phyloP scores from a whole-genome alignment of 495 filamentous ascomycete genomes.

The Aspergillus sclerotioniger region DNA sequence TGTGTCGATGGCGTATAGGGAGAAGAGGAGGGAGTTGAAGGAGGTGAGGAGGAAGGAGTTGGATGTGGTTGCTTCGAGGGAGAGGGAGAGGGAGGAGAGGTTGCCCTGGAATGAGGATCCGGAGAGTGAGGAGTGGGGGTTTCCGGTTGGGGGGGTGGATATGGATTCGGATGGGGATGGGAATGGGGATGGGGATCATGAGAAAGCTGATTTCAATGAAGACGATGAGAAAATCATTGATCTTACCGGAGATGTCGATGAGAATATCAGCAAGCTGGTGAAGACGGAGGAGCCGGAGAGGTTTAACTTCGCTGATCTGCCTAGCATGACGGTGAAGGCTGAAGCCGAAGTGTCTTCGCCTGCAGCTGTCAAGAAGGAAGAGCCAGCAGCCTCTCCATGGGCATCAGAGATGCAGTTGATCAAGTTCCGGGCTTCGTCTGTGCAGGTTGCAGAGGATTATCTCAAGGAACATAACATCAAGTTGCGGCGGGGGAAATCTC shows the following conservation, averaged over 20 bases:
- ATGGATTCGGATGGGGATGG: not conserved
- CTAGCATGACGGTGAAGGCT: slow-evolving; percentile 1
- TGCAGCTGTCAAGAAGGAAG: slow-evolving; percentile 1
- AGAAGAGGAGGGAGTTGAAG: slow-evolving; percentile 21
- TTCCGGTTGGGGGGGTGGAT: not conserved
- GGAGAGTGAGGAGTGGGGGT: too few species aligned
- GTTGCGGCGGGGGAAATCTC: not conserved
- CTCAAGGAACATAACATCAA: slow-evolving; percentile 16
- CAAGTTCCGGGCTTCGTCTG: slow-evolving; percentile 26
- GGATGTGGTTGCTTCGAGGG: slow-evolving; percentile 17
- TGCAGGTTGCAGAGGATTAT: slow-evolving; percentile 28
- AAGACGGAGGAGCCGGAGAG: slow-evolving; percentile 10
- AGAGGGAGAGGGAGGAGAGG: slow-evolving; percentile 5
- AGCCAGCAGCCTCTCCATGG: slow-evolving; percentile 17
- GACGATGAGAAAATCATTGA: slow-evolving; percentile 11
- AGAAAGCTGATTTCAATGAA: slow-evolving; percentile 11
- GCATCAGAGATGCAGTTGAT: slow-evolving; percentile 27
- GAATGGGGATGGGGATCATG: not conserved
- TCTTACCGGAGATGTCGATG: slow-evolving; percentile 14
- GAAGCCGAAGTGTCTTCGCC: not conserved
- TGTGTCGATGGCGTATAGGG: slow-evolving; percentile 23
- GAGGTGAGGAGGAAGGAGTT: slow-evolving; percentile 24
- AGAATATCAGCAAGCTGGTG: slow-evolving; percentile 12
- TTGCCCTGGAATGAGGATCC: too few species aligned
- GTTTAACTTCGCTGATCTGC: not conserved